phyloP scores from a whole-genome alignment of 768 basidiomycete genomes.

The Tubosaeta sp. region DNA sequence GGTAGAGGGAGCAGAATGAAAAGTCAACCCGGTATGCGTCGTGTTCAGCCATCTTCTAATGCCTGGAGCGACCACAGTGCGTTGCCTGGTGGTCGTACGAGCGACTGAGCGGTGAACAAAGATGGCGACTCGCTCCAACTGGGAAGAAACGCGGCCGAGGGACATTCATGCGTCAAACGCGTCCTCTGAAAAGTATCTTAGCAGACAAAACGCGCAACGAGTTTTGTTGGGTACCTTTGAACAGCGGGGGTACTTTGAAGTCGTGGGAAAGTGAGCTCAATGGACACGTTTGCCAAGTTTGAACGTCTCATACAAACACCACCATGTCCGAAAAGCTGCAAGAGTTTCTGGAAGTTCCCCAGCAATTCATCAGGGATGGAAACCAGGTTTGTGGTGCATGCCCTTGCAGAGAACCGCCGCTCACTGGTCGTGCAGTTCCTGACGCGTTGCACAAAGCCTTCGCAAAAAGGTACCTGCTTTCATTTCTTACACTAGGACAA shows the following conservation, averaged over 20 bases:
- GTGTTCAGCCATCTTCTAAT: conserved; percentile 22
- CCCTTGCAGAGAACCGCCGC: not conserved
- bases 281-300: conserved; percentile 28
- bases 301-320: conserved; percentile 17
- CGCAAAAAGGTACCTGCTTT: conserved; percentile 71
- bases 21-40: conserved; percentile 7
- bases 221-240: conserved; percentile 14
- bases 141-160: conserved; percentile 37
- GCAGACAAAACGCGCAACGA: not conserved
- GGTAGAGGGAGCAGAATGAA: not conserved
- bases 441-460: conserved; percentile 96
- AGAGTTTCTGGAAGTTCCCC: conserved; percentile 88
- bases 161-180: conserved; percentile 57
- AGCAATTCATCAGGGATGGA: conserved; percentile 90
- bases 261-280: conserved; percentile 27
- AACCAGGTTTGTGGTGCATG: conserved; percentile 61
- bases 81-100: conserved; percentile 9
- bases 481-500: not conserved
- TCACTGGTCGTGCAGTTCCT: conserved; percentile 62
- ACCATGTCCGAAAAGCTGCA: conserved; percentile 87
- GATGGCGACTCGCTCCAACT: conserved; percentile 26
- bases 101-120: conserved; percentile 21
- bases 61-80: conserved; percentile 5
- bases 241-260: not conserved
- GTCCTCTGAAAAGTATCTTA: conserved; percentile 8